Base-by-base conservation (phyloP, 345 rosid species). In the Boechera stricta region DNA sequence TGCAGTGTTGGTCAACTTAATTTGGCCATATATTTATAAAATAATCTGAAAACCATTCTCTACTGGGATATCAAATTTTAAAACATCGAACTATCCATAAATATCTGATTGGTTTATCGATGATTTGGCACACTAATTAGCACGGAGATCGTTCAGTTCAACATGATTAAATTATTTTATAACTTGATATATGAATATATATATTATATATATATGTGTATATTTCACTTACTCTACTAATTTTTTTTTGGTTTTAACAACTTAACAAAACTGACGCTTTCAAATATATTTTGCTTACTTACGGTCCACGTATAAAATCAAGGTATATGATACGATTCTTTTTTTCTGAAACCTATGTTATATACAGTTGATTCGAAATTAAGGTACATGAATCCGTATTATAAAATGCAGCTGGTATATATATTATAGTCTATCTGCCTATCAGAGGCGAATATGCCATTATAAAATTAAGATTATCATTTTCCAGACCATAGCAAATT, bases 281-380 rank as follows among this genome's bases (percentile, higher is more conserved):
- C 26, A 53, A 42, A 6, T 2, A 54, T 35, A 60, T 26, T 18
- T 18, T 49, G 44, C 32, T 73, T 41, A 45, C 57, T 55, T 74
- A 57, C 42, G n/a, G 21, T 65, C 5, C 10, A 74, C 56, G 49
- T n/a, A 65, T 56, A 35, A 74, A 66, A 47, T 57, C 49, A 56
- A 47, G 16, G 10, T 24, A 45, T 44, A 47, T 21, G 57, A 65
- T 74, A 33, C n/a, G 42, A 31, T 51, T n/a, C 33, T 33, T 48
- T 26, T 11, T 7, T 32, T 9, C 11, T 38, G 2, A 70, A 47
- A 58, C 45, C 45, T 57, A 44, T 71, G 18, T 7, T 2, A 21
- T 39, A 12, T 12, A 12, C 65, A 39, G 11, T 10, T 31, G 9
- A 11, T 44, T 55, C 44, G 11, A 58, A 44, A 24, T 11, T 58